A percentile compares a stretch with the other conserved stretches of the same genome.
Conservation (phyloP, 768 basidiomycete species). For the Amanita rimosa region DNA sequence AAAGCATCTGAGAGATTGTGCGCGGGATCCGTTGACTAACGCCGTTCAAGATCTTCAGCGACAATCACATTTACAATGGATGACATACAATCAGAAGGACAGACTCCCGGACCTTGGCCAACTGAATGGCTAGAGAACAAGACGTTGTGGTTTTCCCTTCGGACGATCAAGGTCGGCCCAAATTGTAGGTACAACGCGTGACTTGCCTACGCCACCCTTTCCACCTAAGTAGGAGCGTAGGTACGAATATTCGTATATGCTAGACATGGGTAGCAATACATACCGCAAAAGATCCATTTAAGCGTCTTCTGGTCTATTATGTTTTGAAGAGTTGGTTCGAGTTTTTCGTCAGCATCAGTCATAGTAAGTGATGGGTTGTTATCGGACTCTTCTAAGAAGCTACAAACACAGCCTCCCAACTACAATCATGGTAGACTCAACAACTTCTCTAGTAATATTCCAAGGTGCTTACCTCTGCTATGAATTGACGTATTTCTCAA, state of each 20-base stretch:
- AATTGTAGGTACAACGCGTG: neutral
- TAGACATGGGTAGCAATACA: constrained; percentile 3
- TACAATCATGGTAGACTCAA: constrained; percentile 19
- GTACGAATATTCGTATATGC: constrained; percentile 6
- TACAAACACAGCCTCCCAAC: neutral
- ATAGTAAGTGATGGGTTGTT: constrained; percentile 19
- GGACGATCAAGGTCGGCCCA: constrained; percentile 1
- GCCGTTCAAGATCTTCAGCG: neutral
- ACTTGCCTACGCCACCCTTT: constrained; percentile 94
- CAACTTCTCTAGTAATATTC: constrained; percentile 19
- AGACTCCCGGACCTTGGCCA: constrained; percentile 84
- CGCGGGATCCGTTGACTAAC: constrained; percentile 96
- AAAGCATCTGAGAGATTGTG: constrained; percentile 99
- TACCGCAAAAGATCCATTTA: constrained; percentile 99
- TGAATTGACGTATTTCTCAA: constrained; percentile 1
- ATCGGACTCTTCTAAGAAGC: neutral
- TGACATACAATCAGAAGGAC: constrained; percentile 85
- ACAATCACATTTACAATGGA: neutral
- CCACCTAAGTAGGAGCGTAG: constrained; percentile 48
- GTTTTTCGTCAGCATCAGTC: constrained; percentile 41
- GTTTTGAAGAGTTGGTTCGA: constrained; percentile 86
- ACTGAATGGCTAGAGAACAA: constrained; percentile 94
- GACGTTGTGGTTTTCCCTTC: constrained; percentile 97
- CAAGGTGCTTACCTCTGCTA: constrained; percentile 18
- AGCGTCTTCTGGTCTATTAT: constrained; percentile 85